Evolutionary conservation across 2,329 filamentous ascomycete genomes (phyloP), one percentile per base, ranked within the genome.

Genomic region (Monosporascus ibericus): DNA sequence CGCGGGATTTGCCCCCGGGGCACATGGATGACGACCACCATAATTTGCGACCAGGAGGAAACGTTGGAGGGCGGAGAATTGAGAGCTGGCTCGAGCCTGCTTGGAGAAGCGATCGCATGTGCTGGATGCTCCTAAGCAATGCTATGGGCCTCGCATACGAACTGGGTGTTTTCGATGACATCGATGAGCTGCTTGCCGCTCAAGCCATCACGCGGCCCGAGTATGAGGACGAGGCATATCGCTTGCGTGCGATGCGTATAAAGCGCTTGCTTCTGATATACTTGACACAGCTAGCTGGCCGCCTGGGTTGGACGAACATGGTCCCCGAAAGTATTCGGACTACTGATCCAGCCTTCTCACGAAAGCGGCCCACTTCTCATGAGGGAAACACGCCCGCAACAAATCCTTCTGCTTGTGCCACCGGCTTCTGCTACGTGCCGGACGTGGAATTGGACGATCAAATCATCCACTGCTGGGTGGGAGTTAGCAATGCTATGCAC

Each of bases 1-100:
- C 76, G 39, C 81, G 81, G 48, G 78, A 84, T 25, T 72, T 74
- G 6, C 75, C 59, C 5, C 72, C 75, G 24, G 62, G 68, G 14
- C 69, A 72, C 49, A 65, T 67, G 48, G 72, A 71, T n/a, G 70
- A 71, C 7, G 72, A 76, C n/a, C 74, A 74, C 50, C 68, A 67
- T 3, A 68, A 63, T 22, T 68, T 69, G 52, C 68, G 74, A 49
- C 72, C 72, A 6, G 67, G 69, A 54, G 80, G 79, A 30, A 82
- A 83, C n/a, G 80, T 90, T 20, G 89, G 90, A 44, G 90, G 90
- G 9, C 86, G 88, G 67, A 79, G 91, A 27, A 94, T 96, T 58
- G 91, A 96, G 65, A 92, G 90, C 67, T 97, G 94, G 90, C 82
- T 97, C 4, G 94, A 99, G 68, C 94, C 94, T 2, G 92, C 90